phyloP scores from a whole-genome alignment of 257 asterid species.

The Fraxinus excelsior region DNA sequence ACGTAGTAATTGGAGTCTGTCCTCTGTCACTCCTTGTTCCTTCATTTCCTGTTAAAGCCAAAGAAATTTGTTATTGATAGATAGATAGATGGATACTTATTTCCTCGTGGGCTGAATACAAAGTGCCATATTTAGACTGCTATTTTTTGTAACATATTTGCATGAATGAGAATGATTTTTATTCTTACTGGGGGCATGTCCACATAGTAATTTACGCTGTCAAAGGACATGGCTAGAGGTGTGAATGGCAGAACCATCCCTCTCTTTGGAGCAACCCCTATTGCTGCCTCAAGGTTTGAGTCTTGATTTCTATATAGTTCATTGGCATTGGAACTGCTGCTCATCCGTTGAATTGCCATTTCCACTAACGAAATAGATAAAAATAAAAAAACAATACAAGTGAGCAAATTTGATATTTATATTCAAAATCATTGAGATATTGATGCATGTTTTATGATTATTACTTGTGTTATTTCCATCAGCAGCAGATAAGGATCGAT shows the following conservation, averaged over 20 bases:
- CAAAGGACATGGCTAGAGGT: slow-evolving; percentile 60
- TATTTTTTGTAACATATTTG: neutral
- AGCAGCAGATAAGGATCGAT: slow-evolving; percentile 28
- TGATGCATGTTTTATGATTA: neutral
- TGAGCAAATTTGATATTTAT: slow-evolving; percentile 12
- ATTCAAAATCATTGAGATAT: neutral
- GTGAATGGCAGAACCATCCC: slow-evolving; percentile 71
- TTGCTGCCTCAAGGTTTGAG: slow-evolving; percentile 33
- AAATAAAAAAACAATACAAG: neutral
- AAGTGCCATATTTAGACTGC: neutral
- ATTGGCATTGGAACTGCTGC: slow-evolving; percentile 27
- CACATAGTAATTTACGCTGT: slow-evolving; percentile 50
- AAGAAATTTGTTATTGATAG: neutral
- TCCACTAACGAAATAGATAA: slow-evolving; percentile 27
- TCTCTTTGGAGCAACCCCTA: slow-evolving; percentile 39
- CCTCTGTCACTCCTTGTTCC: slow-evolving; percentile 56
- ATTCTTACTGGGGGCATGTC: slow-evolving; percentile 62
- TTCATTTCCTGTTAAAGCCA: slow-evolving; percentile 45
- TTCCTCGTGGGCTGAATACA: neutral
- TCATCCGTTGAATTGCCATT: slow-evolving; percentile 38
- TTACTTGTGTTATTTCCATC: slow-evolving; percentile 41
- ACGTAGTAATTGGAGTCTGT: slow-evolving; percentile 55
- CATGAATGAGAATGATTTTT: slow-evolving; percentile 1
- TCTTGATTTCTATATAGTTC: slow-evolving; percentile 23
- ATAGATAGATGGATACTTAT: neutral